A percentile compares a stretch with the other conserved stretches of the same genome.
Evolutionary conservation across 495 filamentous ascomycete genomes (phyloP).

Genomic region (Aspergillus coremiiformis): DNA sequence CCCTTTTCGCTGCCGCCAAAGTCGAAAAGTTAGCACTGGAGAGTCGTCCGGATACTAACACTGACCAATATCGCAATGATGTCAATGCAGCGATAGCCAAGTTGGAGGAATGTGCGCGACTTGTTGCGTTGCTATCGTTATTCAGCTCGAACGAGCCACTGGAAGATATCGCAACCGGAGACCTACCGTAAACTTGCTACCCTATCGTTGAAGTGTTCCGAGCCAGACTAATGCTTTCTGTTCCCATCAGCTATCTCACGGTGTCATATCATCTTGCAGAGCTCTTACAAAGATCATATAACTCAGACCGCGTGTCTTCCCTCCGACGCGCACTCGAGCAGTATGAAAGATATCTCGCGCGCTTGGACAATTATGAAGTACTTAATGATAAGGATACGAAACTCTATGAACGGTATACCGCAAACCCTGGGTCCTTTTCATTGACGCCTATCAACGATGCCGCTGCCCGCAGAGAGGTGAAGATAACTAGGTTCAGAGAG

Average conservation of each 20-base stretch:
- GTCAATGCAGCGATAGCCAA: conserved; percentile 57
- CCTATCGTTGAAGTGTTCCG: conserved; percentile 13
- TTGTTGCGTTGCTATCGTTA: conserved; percentile 62
- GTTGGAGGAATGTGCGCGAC: conserved; percentile 64
- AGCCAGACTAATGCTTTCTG: conserved; percentile 12
- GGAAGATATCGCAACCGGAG: conserved; percentile 79
- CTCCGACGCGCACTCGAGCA: conserved; percentile 54
- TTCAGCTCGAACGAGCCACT: conserved; percentile 88
- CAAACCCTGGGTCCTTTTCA: conserved; percentile 59
- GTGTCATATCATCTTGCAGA: conserved; percentile 64
- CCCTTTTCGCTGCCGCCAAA: conserved; percentile 52
- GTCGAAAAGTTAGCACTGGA: conserved; percentile 44
- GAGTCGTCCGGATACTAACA: conserved; percentile 43
- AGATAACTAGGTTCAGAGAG: conserved; percentile 76
- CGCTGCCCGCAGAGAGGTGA: conserved; percentile 63
- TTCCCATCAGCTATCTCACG: conserved; percentile 53
- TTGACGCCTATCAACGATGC: conserved; percentile 63
- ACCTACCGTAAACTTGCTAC: conserved; percentile 57
- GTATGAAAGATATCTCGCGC: conserved; percentile 70
- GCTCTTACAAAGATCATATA: conserved; percentile 50
- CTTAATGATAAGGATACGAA: conserved; percentile 59
- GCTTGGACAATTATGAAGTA: conserved; percentile 71
- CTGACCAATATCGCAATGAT: conserved; percentile 56
- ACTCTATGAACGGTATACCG: conserved; percentile 63
- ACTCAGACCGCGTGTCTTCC: conserved; percentile 51